Percentiles rank a stretch among this genome's conserved stretches.
Conservation (phyloP, 2,329 filamentous ascomycete genomes). For the Tolypocladium endophyticum region DNA sequence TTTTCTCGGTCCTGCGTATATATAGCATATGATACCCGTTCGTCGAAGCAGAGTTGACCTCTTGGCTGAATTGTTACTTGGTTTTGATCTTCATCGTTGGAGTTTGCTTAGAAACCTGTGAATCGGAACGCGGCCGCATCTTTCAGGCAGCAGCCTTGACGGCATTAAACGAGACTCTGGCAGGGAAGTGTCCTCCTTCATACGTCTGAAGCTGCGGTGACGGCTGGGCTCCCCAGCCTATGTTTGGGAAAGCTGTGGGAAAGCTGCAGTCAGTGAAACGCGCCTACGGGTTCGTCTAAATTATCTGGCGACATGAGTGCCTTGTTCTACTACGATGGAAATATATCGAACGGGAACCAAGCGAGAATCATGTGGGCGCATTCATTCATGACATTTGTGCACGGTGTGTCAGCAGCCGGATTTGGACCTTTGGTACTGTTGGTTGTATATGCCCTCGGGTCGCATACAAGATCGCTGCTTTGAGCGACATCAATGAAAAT, state of each 20-base stretch:
- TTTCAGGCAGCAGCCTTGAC: neutral
- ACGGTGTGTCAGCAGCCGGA: neutral
- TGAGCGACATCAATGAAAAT: neutral
- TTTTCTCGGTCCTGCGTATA: constrained; percentile 3
- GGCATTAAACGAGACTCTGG: neutral
- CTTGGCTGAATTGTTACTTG: neutral
- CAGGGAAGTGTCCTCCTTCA: neutral
- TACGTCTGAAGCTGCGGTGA: neutral
- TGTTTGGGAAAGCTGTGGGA: neutral
- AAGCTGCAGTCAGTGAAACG: neutral
- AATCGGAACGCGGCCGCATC: neutral
- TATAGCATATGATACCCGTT: constrained; percentile 13
- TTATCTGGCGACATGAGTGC: neutral
- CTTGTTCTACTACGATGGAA: neutral
- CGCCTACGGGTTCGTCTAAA: neutral
- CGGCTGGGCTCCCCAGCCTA: too few species aligned
- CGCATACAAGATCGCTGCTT: neutral
- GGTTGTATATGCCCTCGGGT: neutral
- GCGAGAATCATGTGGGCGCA: neutral
- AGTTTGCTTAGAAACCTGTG: neutral
- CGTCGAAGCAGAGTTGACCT: neutral
- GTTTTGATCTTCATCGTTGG: neutral
- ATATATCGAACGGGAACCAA: neutral
- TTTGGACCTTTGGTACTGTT: neutral
- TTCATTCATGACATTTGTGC: neutral